Evolutionary conservation across 192 early-diverging fungal species (phyloP).

Genomic region (Coemansia sp.): DNA sequence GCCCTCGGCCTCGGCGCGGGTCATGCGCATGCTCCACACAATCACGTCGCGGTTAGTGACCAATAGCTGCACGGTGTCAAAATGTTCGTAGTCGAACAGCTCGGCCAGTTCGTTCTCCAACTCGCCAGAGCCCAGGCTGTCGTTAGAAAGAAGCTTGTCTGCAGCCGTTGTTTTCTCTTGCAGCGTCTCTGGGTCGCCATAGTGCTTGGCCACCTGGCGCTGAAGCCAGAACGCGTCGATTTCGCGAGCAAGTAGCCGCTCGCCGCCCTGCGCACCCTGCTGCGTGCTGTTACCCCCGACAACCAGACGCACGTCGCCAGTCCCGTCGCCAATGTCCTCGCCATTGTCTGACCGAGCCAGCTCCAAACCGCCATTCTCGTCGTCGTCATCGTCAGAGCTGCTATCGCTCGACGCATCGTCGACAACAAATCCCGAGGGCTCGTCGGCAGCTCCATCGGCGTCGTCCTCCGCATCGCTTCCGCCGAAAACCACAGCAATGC

Average conservation of each 20-base stretch:
- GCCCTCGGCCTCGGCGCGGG: constrained; percentile 61
- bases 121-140: constrained; percentile 67
- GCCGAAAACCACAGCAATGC: constrained; percentile 95
- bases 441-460: constrained; percentile 56
- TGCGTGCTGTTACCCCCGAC: background rate
- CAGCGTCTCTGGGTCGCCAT: constrained; percentile 78
- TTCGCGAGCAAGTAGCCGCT: constrained; percentile 62
- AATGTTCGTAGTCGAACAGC: constrained; percentile 96
- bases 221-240: constrained; percentile 99
- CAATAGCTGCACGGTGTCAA: constrained; percentile 88
- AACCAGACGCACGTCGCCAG: background rate
- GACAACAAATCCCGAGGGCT: constrained; percentile 50
- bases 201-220: constrained; percentile 75
- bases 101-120: constrained; percentile 94
- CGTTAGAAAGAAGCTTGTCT: constrained; percentile 67
- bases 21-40: constrained; percentile 86
- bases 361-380: too few species aligned
- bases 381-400: constrained; percentile 37
- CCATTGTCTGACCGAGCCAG: background rate
- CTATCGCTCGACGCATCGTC: constrained; percentile 17
- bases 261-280: background rate
- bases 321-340: constrained; percentile 8
- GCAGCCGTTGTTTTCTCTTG: constrained; percentile 85
- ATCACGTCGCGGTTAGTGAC: constrained; percentile 85
- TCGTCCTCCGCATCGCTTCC: constrained; percentile 87